A percentile compares a stretch with the other conserved stretches of the same genome.
These are phyloP conservation scores for Metarhizium rileyi DNA, from an alignment of 2,329 filamentous ascomycete species.

Conservation along the genomic window DNA sequence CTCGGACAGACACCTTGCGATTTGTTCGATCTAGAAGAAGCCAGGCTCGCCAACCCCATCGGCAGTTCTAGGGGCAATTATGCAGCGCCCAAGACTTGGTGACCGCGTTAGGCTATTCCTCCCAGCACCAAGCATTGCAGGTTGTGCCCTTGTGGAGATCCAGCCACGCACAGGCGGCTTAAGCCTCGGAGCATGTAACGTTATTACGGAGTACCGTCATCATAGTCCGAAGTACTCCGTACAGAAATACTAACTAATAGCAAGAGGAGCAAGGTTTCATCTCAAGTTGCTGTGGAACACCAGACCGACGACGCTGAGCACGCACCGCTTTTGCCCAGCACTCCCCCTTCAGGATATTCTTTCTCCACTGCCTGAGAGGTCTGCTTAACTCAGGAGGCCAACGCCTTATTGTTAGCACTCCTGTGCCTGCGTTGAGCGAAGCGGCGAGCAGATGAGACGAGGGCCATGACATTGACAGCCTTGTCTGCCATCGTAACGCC, in stretches of 20 bases:
- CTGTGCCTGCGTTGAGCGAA: too few species aligned
- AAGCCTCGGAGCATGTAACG: background rate
- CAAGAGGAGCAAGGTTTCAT: conserved; percentile 8
- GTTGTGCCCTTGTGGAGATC: conserved; percentile 10
- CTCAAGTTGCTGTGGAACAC: conserved; percentile 7
- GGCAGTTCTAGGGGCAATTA: background rate
- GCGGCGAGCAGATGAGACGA: too few species aligned
- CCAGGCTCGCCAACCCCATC: background rate
- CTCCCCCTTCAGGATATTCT: background rate
- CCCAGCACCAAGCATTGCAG: background rate
- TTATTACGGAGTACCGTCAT: background rate
- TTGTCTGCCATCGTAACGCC: too few species aligned
- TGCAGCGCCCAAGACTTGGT: background rate
- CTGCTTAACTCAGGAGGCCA: background rate
- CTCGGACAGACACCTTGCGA: background rate
- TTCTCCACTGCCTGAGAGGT: background rate
- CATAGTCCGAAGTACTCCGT: background rate
- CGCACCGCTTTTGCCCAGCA: conserved; percentile 1
- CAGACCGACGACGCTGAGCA: background rate
- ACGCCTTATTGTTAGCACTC: too few species aligned
- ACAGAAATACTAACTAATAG: too few species aligned
- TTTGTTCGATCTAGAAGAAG: background rate
- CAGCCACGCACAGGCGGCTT: conserved; percentile 1
- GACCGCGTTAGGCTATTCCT: background rate
- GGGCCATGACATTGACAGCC: too few species aligned